Evolutionary conservation across 257 asterid species (phyloP), one percentile per base, ranked within the genome.

Genomic region (Fraxinus quadrangulata): DNA sequence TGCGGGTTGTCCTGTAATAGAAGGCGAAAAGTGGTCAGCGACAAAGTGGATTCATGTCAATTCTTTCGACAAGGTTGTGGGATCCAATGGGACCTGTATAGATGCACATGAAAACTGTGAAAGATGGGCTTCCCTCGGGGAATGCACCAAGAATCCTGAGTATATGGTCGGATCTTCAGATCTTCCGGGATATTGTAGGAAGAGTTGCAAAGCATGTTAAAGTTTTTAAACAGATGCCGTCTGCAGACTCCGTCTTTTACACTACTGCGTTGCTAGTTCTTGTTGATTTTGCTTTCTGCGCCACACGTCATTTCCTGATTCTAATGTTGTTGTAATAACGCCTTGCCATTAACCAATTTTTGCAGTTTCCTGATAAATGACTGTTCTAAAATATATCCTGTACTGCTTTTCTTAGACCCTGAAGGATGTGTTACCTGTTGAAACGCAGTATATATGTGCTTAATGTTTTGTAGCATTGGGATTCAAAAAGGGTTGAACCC

Each of bases 11-110:
- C 97, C 97, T 0, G 99, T 95, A 81, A 89, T 91, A 6, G 90
- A 89, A 82, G 99, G 98, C 23, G 98, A 93, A 89, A 96, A 96
- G 79, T 96, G 99, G 99, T 96, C 99, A 0, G 99, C 99, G 0
- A 96, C 99, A 42, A 96, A 96, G 84, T 96, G 99, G 99, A 90
- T 95, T 75, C 99, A 93, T 42, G 98, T 95, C 11, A 93, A 89
- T 81, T 87, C 90, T 33, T 96, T 96, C 39, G 97, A 92, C 85
- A 88, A 82, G 87, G 75, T 81, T 16, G 70, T 89, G 77, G 91
- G 88, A 39, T 71, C 88, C 36, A 72, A 81, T 10, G 94, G 85
- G 56, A 78, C 81, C 72, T 96, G 99, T 83, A 31, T 81, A 0
- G 94, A 96, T 73, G 16, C 83, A 10, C 78, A 85, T 19, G 96